Base-by-base conservation (phyloP, 345 rosid genomes). In the Gossypium turneri region DNA sequence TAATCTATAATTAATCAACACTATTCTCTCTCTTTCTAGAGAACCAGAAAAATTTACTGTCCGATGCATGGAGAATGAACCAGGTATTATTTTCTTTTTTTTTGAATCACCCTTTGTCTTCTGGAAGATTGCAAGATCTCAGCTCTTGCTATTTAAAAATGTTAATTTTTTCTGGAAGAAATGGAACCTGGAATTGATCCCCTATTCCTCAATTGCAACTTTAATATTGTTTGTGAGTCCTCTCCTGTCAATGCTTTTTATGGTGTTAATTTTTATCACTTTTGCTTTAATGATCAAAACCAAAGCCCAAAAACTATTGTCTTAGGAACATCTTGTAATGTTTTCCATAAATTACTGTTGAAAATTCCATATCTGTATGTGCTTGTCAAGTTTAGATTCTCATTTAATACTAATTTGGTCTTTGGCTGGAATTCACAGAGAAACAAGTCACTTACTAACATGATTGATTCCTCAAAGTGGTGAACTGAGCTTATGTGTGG, bases 31-130 rank as follows among this genome's bases (percentile, higher is more conserved):
- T 59, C 4, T 19, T 19, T 53, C 59, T 87, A 94, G 98, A 94
- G 86, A 87, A 94, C 84, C 97, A 94, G 34, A 58, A 58, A 58
- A 58, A 58, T 29, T 58, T 58, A 24, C 27, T 58, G 29, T 58
- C 62, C 3, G 62, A 58, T 58, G 34, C 6, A 2, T 58, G 62
- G 62, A 58, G 62, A 58, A 58, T 58, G 62, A 58, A 3, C 29
- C 62, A 58, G 62, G 62, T 58, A 58, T 58, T 58, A 3, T 22
- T 70, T 63, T 20, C 56, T 55, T 38, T 29, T 29, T 62, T 71
- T 19, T 73, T 24, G 12, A 25, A 22, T 51, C 47, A 34, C 29
- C 43, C 22, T 25, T 12, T 27, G 16, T 27, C 38, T 27, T 12
- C 16, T 12, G 34, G 13, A 48, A 48, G 52, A 4, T 51, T 51